phyloP scores from a whole-genome alignment of 192 early-diverging fungal species.

The Coemansia sp. region DNA sequence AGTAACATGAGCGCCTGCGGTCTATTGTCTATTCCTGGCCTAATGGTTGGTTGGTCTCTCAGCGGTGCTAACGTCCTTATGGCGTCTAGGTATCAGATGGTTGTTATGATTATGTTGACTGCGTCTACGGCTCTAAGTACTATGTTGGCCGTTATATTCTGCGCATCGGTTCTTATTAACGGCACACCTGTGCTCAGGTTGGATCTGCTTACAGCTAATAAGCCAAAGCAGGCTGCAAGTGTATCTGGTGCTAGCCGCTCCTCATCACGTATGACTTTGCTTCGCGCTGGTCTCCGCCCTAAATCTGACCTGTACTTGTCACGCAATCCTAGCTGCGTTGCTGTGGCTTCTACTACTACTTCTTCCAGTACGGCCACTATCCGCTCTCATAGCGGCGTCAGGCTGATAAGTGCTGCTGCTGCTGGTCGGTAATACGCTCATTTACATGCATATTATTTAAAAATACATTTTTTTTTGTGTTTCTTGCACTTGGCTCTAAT shows the following conservation, averaged over 20 bases:
- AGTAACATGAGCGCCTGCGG: slow-evolving; percentile 83
- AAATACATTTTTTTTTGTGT: background rate
- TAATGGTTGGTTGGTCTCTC: slow-evolving; percentile 88
- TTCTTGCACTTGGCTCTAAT: too few species aligned
- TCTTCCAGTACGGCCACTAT: background rate
- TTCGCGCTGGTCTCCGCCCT: slow-evolving; percentile 21
- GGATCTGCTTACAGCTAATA: slow-evolving; percentile 20
- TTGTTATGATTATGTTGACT: slow-evolving; percentile 87
- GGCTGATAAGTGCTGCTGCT: slow-evolving; percentile 1
- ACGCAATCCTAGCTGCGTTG: slow-evolving; percentile 11
- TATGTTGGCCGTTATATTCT: slow-evolving; percentile 50
- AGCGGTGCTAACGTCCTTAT: slow-evolving; percentile 79
- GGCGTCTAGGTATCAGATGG: slow-evolving; percentile 81
- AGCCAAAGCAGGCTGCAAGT: background rate
- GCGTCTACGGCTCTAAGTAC: slow-evolving; percentile 71
- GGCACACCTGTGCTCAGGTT: slow-evolving; percentile 30
- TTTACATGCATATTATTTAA: background rate
- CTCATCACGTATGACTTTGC: slow-evolving; percentile 15
- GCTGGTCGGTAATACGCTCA: background rate
- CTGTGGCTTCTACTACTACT: background rate
- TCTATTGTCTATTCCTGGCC: slow-evolving; percentile 84
- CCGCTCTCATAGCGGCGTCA: background rate
- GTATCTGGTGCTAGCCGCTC: background rate
- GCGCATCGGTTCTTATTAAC: slow-evolving; percentile 46
- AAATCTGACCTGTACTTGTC: slow-evolving; percentile 31